Conservation (phyloP, 75 land plant species). For the Isoetes taiwanensis region DNA sequence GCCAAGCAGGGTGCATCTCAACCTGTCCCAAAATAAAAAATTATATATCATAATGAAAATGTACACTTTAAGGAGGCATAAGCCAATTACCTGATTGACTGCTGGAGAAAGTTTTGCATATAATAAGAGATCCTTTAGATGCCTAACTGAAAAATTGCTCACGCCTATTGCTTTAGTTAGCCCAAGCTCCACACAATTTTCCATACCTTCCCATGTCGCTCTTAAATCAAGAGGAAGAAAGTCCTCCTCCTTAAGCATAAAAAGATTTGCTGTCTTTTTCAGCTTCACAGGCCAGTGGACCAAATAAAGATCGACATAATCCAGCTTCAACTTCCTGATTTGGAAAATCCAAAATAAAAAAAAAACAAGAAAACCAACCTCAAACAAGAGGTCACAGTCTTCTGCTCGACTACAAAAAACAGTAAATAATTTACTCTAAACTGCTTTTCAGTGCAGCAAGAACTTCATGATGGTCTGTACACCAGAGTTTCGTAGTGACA, state of each 20-base stretch:
- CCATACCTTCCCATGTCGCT: not conserved
- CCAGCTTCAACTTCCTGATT: not conserved
- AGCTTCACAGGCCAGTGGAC: not conserved
- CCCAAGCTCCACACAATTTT: not conserved
- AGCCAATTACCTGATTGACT: not conserved
- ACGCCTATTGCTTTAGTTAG: not conserved
- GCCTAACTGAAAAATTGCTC: not conserved
- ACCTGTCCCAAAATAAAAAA: not conserved
- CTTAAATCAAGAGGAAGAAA: not conserved
- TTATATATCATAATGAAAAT: not conserved
- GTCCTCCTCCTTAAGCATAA: not conserved
- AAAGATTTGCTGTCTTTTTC: not conserved
- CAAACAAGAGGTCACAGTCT: no score
- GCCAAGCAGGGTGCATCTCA: constrained; percentile 2
- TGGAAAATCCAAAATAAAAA: no score
- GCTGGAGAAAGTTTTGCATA: not conserved
- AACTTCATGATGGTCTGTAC: not conserved
- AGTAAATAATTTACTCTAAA: not conserved
- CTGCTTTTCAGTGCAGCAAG: not conserved
- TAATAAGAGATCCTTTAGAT: not conserved
- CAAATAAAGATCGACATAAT: not conserved
- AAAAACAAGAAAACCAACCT: no score
- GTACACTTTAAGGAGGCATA: not conserved
- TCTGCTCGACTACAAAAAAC: no score
- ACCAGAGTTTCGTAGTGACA: not conserved